Conservation (phyloP, 805 yeast genomes). For the Suhomyces prunicola region DNA sequence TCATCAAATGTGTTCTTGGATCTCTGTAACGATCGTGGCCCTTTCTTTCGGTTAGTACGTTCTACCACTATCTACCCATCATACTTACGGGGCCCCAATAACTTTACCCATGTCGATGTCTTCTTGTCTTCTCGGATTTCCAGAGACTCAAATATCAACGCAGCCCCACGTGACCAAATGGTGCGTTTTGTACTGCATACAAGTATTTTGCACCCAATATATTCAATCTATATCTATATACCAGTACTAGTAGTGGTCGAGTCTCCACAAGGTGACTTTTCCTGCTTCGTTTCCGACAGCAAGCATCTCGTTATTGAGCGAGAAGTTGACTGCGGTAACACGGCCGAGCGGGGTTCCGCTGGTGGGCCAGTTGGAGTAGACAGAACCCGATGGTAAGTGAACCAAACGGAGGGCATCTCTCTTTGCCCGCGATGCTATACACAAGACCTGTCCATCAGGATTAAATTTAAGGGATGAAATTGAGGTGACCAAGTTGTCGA, state of each 20-base stretch:
- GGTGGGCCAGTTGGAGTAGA: conserved; percentile 95
- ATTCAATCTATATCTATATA: neutral
- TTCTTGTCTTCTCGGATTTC: neutral
- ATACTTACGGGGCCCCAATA: conserved; percentile 17
- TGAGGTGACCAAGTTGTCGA: conserved; percentile 80
- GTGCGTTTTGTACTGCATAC: neutral
- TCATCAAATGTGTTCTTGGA: conserved; percentile 76
- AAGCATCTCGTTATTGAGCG: conserved; percentile 77
- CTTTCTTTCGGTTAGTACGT: conserved; percentile 27
- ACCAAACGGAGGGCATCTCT: conserved; percentile 83
- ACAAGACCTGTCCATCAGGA: conserved; percentile 84
- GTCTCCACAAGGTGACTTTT: conserved; percentile 80
- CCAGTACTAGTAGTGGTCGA: conserved; percentile 63
- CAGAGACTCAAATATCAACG: neutral
- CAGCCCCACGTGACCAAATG: neutral
- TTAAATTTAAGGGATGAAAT: conserved; percentile 72
- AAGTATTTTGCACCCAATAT: neutral
- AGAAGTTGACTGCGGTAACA: conserved; percentile 76
- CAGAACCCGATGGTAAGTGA: conserved; percentile 83
- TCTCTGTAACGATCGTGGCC: conserved; percentile 49
- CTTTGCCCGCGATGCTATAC: conserved; percentile 80
- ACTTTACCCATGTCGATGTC: conserved; percentile 11
- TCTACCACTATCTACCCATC: no score
- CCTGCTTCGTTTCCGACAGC: conserved; percentile 92
- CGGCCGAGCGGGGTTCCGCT: conserved; percentile 95